A percentile compares a stretch with the other conserved stretches of the same genome.
Evolutionary conservation across 345 rosid genomes (phyloP).

Genomic region (Pugionium cornutum): DNA sequence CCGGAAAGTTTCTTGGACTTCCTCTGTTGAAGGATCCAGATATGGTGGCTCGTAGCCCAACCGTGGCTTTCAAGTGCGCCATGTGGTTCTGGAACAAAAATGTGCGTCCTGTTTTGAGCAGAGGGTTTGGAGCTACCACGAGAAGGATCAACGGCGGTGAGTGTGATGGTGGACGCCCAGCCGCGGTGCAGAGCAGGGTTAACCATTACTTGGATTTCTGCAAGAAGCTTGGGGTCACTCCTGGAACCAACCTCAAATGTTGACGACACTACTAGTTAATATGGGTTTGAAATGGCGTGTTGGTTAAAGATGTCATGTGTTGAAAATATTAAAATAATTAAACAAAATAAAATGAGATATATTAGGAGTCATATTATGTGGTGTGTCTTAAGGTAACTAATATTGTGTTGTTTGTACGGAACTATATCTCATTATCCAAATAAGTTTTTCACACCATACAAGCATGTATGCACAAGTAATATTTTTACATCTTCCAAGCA

Average conservation of each 20-base stretch:
- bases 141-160: conserved; percentile 56
- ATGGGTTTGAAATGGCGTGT: conserved; percentile 1
- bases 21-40: conserved; percentile 52
- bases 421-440: neutral
- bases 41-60: conserved; percentile 45
- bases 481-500: too few relatives aligned
- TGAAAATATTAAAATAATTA: conserved; percentile 2
- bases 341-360: neutral
- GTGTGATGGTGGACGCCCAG: conserved; percentile 44
- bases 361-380: neutral
- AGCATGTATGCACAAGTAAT: neutral
- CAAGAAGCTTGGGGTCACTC: conserved; percentile 41
- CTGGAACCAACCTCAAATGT: conserved; percentile 45
- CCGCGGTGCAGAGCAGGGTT: conserved; percentile 41
- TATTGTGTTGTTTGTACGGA: conserved; percentile 27
- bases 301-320: neutral
- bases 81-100: conserved; percentile 64
- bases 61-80: conserved; percentile 51
- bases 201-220: conserved; percentile 49
- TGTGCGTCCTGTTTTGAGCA: conserved; percentile 45
- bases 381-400: conserved; percentile 13
- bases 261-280: conserved; percentile 24
- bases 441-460: neutral
- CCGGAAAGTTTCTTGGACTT: conserved; percentile 45
- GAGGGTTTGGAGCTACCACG: conserved; percentile 55